A percentile compares a stretch with the other conserved stretches of the same genome.
phyloP scores from a whole-genome alignment of 1,284 basidiomycete genomes.

The Vanrija pseudolonga region DNA sequence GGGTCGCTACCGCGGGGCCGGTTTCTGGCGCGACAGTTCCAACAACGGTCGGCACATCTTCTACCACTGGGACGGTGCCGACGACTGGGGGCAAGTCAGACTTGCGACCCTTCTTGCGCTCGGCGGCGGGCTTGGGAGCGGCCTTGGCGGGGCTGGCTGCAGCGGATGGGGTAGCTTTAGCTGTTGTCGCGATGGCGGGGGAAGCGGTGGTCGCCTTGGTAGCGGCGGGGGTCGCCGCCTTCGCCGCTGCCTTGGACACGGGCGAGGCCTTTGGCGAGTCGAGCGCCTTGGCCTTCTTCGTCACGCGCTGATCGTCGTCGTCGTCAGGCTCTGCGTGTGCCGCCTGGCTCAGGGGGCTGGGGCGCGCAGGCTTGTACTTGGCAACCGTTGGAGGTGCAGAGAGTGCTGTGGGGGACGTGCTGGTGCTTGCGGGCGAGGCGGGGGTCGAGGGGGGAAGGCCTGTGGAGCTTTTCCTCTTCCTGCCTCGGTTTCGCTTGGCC shows the following conservation, averaged over 20 bases:
- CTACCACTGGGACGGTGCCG: neutral
- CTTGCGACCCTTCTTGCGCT: neutral
- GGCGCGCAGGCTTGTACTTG: slow-evolving; percentile 24
- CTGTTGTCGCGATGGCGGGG: no score
- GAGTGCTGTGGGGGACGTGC: neutral
- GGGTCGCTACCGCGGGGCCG: neutral
- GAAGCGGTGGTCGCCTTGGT: no score
- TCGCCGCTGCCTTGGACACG: neutral
- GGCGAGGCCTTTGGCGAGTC: neutral
- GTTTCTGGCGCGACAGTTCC: neutral
- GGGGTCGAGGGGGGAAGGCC: neutral
- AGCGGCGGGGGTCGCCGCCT: neutral
- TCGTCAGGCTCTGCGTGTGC: slow-evolving; percentile 2
- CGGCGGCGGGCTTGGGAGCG: neutral
- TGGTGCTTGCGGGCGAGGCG: neutral
- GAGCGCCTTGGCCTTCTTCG: slow-evolving; percentile 2
- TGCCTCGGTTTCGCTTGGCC: neutral
- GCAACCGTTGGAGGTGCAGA: neutral
- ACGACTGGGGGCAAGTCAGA: neutral
- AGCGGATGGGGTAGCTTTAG: neutral
- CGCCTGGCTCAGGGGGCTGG: slow-evolving; percentile 24
- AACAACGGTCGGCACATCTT: neutral
- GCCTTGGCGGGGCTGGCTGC: neutral
- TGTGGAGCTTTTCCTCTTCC: neutral
- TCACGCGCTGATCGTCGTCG: neutral